Base-by-base conservation (phyloP, 129 eudicot species). In the Arctium minus region DNA sequence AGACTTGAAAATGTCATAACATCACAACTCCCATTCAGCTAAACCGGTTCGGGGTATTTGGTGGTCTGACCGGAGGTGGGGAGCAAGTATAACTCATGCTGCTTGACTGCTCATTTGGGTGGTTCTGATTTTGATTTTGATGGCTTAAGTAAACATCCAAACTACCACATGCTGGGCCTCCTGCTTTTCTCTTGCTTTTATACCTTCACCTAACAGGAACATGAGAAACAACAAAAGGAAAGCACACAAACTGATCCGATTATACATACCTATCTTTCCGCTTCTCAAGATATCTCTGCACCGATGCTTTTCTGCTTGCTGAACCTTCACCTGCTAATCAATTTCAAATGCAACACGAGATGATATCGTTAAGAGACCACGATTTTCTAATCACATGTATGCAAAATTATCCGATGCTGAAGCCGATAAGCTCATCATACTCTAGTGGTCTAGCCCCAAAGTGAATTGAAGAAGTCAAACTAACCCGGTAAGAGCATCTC, bases 201-300 rank as follows among this genome's bases (percentile, higher is more conserved):
- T 82, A 90, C 94, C 94, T 90, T 90, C 89, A 88, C 82, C 92
- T 90, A 81, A 88, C 90, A 91, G 82, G 75, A 84, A 78, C 33
- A 81, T 86, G 83, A 87, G 93, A 87, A 88, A 75, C 86, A 35
- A 50, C 80, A 73, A 76, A 10, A 30, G 30, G 32, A 70, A 37
- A 73, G 73, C 42, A 76, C 67, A 75, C 46, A 36, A 33, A 78
- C 17, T 70, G 39, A 62, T 71, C 32, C 36, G 50, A 27, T 65
- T 64, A 15, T 88, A 92, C 94, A 15, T 88, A 92, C 94, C 94
- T 85, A 88, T 87, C 92, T 85, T 90, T 90, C 73, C 76, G 84
- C 91, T 90, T 92, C 89, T 90, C 97, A 18, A 87, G 92, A 80
- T 88, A 92, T 85, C 94, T 90, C 39, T 88, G 97, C 39, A 92